Evolutionary conservation across 345 rosid species (phyloP), one percentile per base, ranked within the genome.

Genomic region (Eutrema yunnanense): DNA sequence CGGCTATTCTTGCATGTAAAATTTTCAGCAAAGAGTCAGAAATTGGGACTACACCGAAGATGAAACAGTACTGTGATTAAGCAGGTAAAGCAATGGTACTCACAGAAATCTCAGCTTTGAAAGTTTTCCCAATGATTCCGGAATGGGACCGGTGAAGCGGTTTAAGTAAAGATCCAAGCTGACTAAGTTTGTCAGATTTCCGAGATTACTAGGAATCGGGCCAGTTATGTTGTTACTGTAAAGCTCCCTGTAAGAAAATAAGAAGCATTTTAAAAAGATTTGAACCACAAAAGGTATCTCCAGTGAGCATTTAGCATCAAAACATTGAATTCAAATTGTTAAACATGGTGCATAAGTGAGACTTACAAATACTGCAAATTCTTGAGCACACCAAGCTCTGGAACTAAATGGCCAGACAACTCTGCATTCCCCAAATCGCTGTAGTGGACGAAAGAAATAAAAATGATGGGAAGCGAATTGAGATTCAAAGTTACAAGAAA

Each of bases 161-260:
- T 95, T 95, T 82, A 95, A 75, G 86, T 95, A 95, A 68, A 95
- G 98, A 88, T 95, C 99, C 94, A 95, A 84, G 82, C 99, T 95
- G 76, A 95, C 98, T 82, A 95, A 81, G 85, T 75, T 92, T 62
- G 98, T 95, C 79, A 95, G 79, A 75, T 92, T 95, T 62, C 99
- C 99, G 68, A 92, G 93, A 78, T 95, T 96, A 75, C 86, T 86
- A 58, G 99, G 99, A 74, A 95, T 83, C 1, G 87, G 86, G 70
- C 99, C 99, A 49, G 85, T 88, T 70, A 92, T 84, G 78, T 90
- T 95, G 74, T 95, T 95, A 80, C 98, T 88, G 79, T 95, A 95
- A 62, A 95, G 94, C 63, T 95, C 99, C 93, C 99, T 95, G 90
- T 65, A 64, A 80, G 22, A 62, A 52, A 57, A 36, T 4, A 53